A percentile compares a stretch with the other conserved stretches of the same genome.
Evolutionary conservation across 1,139 yeast species (phyloP).

Genomic region (Suhomyces maxii): DNA sequence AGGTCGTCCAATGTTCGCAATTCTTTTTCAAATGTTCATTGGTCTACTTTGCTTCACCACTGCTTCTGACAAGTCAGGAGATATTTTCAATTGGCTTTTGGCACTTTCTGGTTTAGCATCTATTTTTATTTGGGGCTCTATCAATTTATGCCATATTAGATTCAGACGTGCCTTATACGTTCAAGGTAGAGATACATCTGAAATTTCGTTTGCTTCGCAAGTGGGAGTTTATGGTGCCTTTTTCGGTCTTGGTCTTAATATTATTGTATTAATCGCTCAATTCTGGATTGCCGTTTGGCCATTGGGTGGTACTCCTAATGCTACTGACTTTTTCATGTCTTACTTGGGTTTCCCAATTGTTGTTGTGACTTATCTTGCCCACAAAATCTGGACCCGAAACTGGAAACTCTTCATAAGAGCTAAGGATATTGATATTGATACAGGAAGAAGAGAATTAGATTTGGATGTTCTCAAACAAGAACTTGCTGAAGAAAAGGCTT

Average conservation of each 20-base stretch:
- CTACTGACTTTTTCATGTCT: constrained; percentile 47
- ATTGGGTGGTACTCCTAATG: constrained; percentile 32
- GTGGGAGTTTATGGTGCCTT: constrained; percentile 34
- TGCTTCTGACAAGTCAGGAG: constrained; percentile 31
- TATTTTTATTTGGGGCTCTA: constrained; percentile 38
- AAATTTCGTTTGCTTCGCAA: constrained; percentile 31
- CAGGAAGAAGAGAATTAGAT: constrained; percentile 57
- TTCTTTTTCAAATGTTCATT: constrained; percentile 49
- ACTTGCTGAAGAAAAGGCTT: constrained; percentile 46
- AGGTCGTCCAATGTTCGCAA: constrained; percentile 75
- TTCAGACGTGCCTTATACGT: constrained; percentile 34
- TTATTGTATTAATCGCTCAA: constrained; percentile 37
- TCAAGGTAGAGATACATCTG: constrained; percentile 34
- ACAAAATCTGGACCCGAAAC: constrained; percentile 48
- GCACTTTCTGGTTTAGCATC: constrained; percentile 39
- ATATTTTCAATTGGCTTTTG: constrained; percentile 35
- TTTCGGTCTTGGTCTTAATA: constrained; percentile 27
- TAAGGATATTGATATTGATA: constrained; percentile 50
- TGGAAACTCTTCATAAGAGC: constrained; percentile 42
- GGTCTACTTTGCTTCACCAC: constrained; percentile 43
- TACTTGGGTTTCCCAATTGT: constrained; percentile 58
- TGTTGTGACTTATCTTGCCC: constrained; percentile 47
- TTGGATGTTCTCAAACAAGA: constrained; percentile 51
- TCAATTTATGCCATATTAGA: constrained; percentile 35
- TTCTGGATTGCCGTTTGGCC: constrained; percentile 47